A percentile compares a stretch with the other conserved stretches of the same genome.
Conservation (phyloP, 2,329 filamentous ascomycete genomes). For the Pseudogymnoascus sp. region DNA sequence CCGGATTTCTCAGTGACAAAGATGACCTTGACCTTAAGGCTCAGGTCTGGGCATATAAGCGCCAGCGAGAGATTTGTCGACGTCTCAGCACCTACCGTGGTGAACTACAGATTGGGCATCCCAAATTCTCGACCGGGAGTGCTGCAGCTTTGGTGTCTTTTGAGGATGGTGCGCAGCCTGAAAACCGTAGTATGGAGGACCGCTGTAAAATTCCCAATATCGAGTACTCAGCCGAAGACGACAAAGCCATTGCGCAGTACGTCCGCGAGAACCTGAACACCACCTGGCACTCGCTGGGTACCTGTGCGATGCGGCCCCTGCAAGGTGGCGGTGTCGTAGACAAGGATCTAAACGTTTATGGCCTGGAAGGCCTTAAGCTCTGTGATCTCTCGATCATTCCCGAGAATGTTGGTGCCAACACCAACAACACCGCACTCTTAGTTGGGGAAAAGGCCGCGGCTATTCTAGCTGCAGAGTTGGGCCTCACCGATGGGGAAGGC, state of each 20-base stretch:
- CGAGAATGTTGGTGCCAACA: constrained; percentile 38
- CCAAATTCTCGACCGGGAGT: constrained; percentile 38
- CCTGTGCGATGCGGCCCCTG: constrained; percentile 30
- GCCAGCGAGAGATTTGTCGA: constrained; percentile 53
- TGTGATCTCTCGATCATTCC: constrained; percentile 29
- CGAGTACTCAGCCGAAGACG: constrained; percentile 8
- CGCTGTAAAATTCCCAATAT: constrained; percentile 15
- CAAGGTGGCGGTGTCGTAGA: constrained; percentile 31
- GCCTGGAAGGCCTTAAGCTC: constrained; percentile 32
- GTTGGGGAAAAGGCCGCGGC: constrained; percentile 35
- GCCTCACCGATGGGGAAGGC: constrained; percentile 16
- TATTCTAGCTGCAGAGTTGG: constrained; percentile 33
- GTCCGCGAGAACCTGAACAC: constrained; percentile 31
- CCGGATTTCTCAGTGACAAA: constrained; percentile 49
- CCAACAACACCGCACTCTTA: constrained; percentile 37
- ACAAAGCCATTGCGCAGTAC: constrained; percentile 32
- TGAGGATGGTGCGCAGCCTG: constrained; percentile 21
- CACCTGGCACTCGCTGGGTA: constrained; percentile 32
- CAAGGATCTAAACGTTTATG: constrained; percentile 29
- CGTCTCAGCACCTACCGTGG: constrained; percentile 48
- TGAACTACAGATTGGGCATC: constrained; percentile 39
- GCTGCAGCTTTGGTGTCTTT: constrained; percentile 33
- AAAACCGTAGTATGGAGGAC: constrained; percentile 19
- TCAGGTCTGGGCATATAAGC: constrained; percentile 59
- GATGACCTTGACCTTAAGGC: constrained; percentile 48